Conservation (phyloP, 1,284 basidiomycete genomes). For the Entoloma clypeatum region DNA sequence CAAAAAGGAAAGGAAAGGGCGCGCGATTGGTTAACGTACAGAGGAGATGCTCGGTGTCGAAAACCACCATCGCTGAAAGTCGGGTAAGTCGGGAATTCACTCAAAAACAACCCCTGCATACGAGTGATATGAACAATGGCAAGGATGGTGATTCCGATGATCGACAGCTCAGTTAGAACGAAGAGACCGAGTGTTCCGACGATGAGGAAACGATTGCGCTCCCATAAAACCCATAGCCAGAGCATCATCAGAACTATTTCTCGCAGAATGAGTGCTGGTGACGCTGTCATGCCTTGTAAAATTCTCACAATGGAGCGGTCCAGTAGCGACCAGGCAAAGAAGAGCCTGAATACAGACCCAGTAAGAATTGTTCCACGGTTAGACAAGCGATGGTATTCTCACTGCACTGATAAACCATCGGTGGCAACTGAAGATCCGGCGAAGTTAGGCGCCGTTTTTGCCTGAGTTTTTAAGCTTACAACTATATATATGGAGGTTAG, state of each 20-base stretch:
- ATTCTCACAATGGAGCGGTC: slow-evolving; percentile 37
- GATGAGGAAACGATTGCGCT: slow-evolving; percentile 32
- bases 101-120: slow-evolving; percentile 21
- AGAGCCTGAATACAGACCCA: slow-evolving; percentile 21
- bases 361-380: not conserved
- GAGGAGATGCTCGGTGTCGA: slow-evolving; percentile 5
- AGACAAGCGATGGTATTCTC: slow-evolving; percentile 1
- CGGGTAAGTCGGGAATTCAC: not conserved
- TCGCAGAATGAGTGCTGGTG: slow-evolving; percentile 1
- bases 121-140: slow-evolving; percentile 29
- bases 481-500: slow-evolving; percentile 11
- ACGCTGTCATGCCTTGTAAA: not conserved
- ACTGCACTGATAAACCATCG: slow-evolving; percentile 32
- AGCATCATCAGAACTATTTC: slow-evolving; percentile 37
- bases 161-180: slow-evolving; percentile 27
- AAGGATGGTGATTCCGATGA: slow-evolving; percentile 26
- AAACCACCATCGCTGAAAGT: slow-evolving; percentile 5
- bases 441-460: slow-evolving; percentile 2
- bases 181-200: slow-evolving; percentile 32
- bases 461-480: slow-evolving; percentile 18
- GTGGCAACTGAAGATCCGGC: slow-evolving; percentile 30
- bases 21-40: slow-evolving; percentile 15
- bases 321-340: slow-evolving; percentile 35
- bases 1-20: slow-evolving; percentile 28
- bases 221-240: slow-evolving; percentile 42